These are phyloP conservation scores for Boletus tylopilopsis DNA, from an alignment of 768 basidiomycete genomes.

Conservation along the genomic window DNA sequence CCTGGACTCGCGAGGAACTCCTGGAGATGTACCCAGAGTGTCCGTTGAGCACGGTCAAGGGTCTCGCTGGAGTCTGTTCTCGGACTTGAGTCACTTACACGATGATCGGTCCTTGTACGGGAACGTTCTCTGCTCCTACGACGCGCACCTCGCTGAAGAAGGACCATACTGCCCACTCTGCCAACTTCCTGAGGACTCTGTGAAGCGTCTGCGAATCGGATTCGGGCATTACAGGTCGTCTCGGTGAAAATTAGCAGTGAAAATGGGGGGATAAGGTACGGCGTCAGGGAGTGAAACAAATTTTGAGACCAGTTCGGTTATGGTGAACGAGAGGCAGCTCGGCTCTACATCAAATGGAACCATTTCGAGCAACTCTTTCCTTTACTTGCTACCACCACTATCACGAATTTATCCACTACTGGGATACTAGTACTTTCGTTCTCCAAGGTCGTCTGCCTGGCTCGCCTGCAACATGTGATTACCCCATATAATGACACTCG, in stretches of 20 bases:
- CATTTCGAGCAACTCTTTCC: conserved; percentile 6
- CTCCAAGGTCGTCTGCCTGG: no score
- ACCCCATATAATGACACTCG: no score
- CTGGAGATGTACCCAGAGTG: background rate
- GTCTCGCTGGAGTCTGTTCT: background rate
- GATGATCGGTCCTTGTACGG: conserved; percentile 84
- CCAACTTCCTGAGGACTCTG: conserved; percentile 64
- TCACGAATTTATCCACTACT: background rate
- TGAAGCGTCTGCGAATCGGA: conserved; percentile 50
- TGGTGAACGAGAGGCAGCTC: no score
- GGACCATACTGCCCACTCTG: conserved; percentile 70
- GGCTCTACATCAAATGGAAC: background rate
- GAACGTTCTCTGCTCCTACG: conserved; percentile 86
- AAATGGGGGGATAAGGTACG: conserved; percentile 10
- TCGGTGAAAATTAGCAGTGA: conserved; percentile 6
- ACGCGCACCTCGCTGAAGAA: conserved; percentile 90
- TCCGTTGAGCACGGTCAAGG: conserved; percentile 3
- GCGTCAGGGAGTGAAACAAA: background rate
- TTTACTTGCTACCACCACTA: background rate
- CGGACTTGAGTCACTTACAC: conserved; percentile 54
- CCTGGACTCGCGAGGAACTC: background rate
- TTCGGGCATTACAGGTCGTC: conserved; percentile 21
- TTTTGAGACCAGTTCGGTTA: background rate
- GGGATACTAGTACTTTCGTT: background rate
- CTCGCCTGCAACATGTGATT: no score